Evolutionary conservation across 2,329 filamentous ascomycete genomes (phyloP).

Genomic region (Colletotrichum limetticola): DNA sequence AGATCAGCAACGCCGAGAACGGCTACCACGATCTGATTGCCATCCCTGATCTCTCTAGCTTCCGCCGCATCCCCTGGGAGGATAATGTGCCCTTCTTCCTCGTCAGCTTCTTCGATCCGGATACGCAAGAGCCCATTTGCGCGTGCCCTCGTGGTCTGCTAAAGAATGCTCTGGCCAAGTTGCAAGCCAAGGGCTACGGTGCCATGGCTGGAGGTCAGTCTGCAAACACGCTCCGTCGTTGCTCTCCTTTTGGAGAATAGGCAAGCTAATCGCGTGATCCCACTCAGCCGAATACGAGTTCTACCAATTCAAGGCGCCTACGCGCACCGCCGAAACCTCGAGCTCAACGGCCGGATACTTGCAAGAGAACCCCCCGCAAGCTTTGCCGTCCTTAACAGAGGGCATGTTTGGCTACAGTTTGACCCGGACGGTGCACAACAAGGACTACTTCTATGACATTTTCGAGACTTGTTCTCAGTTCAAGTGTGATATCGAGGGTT

Average conservation of each 20-base stretch:
- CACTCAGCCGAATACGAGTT: slow-evolving; percentile 91
- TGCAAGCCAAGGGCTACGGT: slow-evolving; percentile 75
- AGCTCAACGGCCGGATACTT: slow-evolving; percentile 81
- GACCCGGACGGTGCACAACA: slow-evolving; percentile 86
- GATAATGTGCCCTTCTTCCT: slow-evolving; percentile 87
- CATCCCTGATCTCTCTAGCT: slow-evolving; percentile 80
- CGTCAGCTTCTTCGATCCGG: slow-evolving; percentile 85
- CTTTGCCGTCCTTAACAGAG: slow-evolving; percentile 85
- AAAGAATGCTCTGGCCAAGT: slow-evolving; percentile 73
- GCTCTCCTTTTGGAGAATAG: background rate
- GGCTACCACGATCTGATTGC: slow-evolving; percentile 89
- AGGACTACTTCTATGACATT: slow-evolving; percentile 91
- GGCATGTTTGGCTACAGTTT: slow-evolving; percentile 97
- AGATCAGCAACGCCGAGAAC: slow-evolving; percentile 90
- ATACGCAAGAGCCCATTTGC: slow-evolving; percentile 76
- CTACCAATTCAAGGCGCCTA: slow-evolving; percentile 85
- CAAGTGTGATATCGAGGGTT: slow-evolving; percentile 86
- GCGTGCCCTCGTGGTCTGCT: slow-evolving; percentile 85
- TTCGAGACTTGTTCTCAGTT: slow-evolving; percentile 85
- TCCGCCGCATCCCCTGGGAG: slow-evolving; percentile 91
- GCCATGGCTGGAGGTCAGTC: slow-evolving; percentile 89
- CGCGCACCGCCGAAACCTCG: slow-evolving; percentile 59
- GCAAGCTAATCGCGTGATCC: slow-evolving; percentile 1
- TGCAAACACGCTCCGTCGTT: background rate
- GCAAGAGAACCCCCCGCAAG: slow-evolving; percentile 75